Evolutionary conservation across 768 basidiomycete species (phyloP).

Genomic region (Mycena crocata): DNA sequence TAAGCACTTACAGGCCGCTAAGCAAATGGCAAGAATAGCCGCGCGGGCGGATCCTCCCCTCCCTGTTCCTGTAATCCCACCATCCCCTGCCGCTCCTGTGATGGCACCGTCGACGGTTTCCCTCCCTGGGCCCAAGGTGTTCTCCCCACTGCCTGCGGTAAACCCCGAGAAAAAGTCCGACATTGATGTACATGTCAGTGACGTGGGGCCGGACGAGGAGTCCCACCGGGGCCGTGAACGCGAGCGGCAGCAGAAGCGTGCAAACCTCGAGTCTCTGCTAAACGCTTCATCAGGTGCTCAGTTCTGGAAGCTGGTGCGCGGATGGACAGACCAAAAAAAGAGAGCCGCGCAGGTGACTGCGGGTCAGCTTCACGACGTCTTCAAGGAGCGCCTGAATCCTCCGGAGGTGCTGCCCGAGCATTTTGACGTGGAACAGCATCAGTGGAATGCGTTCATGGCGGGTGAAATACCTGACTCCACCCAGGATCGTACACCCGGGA

Average conservation of each 20-base stretch:
- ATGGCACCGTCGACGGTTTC: no score
- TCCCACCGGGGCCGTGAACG: not conserved
- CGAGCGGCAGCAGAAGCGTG: not conserved
- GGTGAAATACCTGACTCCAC: not conserved
- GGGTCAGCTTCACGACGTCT: not conserved
- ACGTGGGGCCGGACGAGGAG: no score
- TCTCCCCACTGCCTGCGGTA: no score
- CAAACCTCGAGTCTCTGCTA: not conserved
- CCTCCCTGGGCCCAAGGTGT: no score
- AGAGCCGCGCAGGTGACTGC: not conserved
- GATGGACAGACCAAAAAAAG: not conserved
- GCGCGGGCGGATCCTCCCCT: no score
- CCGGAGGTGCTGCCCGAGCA: not conserved
- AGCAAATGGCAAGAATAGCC: no score
- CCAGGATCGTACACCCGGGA: not conserved
- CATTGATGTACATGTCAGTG: no score
- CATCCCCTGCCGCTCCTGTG: no score
- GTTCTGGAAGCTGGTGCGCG: not conserved
- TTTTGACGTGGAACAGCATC: not conserved
- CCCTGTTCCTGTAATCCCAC: no score
- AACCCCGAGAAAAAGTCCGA: no score
- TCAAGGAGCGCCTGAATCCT: not conserved
- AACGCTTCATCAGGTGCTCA: not conserved
- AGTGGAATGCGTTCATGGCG: not conserved
- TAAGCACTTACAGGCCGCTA: no score